Evolutionary conservation across 1,284 basidiomycete species (phyloP), one percentile per base, ranked within the genome.

Genomic region (Inonotus hispidus): DNA sequence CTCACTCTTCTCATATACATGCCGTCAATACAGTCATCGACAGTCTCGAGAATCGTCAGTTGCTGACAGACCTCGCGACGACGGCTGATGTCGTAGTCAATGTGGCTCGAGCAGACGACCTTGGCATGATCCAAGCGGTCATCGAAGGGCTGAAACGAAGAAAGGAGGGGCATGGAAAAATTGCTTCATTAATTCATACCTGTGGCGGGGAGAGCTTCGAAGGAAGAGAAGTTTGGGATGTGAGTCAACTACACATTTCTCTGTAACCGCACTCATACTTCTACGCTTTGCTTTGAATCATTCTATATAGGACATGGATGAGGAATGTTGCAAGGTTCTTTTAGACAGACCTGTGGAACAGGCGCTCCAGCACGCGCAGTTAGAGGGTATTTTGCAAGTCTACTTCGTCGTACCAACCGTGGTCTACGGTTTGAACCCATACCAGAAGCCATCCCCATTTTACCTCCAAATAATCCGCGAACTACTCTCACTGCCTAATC

Each of bases 1-100:
- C 45, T 16, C 57, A 53, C 37, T 46, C 38, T 14, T 46, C 47
- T 8, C 57, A 50, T 25, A 52, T 59, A n/a, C 25, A 8, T 21
- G 32, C 27, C n/a, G 47, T 41, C 16, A 47, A 59, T 23, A 32
- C 37, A 27, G 43, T 65, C 13, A 58, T 62, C 23, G 66, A 66
- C 21, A 62, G 52, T 11, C 65, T 65, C 37, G 56, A 60, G 5
- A 61, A 68, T 62, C 19, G 38, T 8, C 64, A 62, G 3, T 53
- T 63, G 8, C 61, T 68, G 46, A 47, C 55, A 21, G 56, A 60
- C 8, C 61, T 63, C 14, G 61, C 65, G 6, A 56, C 58, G 6
- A 52, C 45, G 11, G 64, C 67, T 3, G 67, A 68, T 43, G 57
- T 68, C 25, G 63, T 66, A 1, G 2, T 68, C 46, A 68, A 68